Conservation (phyloP, 768 basidiomycete genomes). For the Austroboletus festivus region DNA sequence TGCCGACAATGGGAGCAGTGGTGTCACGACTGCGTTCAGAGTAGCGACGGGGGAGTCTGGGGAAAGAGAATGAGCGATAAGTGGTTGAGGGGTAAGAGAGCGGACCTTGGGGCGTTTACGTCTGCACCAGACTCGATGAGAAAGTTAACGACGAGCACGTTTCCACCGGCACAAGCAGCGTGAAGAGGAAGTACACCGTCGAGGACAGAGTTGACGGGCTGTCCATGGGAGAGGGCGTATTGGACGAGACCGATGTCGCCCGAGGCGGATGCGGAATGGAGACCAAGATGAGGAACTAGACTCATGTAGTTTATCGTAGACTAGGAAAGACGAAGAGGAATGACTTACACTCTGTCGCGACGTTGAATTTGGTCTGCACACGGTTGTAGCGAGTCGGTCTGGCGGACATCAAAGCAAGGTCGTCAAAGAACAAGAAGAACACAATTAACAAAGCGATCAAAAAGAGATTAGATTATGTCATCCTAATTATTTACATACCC, state of each 20-base stretch:
- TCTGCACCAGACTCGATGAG: slow-evolving; percentile 95
- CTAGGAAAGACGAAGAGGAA: no score
- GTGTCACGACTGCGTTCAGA: slow-evolving; percentile 66
- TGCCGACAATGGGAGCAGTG: slow-evolving; percentile 69
- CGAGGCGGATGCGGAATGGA: slow-evolving; percentile 73
- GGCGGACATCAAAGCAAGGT: not conserved
- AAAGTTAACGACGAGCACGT: slow-evolving; percentile 80
- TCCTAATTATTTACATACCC: no score
- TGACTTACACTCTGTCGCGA: slow-evolving; percentile 50
- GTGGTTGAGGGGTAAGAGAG: slow-evolving; percentile 11
- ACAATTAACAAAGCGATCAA: no score
- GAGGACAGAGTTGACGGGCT: slow-evolving; percentile 93
- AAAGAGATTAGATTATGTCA: no score
- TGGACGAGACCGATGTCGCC: slow-evolving; percentile 92
- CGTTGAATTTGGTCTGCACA: slow-evolving; percentile 50
- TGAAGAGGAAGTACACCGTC: slow-evolving; percentile 97
- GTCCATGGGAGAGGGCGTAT: slow-evolving; percentile 90
- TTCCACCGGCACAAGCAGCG: slow-evolving; percentile 90
- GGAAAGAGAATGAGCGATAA: slow-evolving; percentile 10
- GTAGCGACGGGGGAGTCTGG: slow-evolving; percentile 70
- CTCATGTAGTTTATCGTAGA: not conserved
- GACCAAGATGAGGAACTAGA: slow-evolving; percentile 69
- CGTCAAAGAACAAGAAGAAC: slow-evolving; percentile 4
- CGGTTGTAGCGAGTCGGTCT: slow-evolving; percentile 35
- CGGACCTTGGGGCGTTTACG: slow-evolving; percentile 90